A percentile compares a stretch with the other conserved stretches of the same genome.
phyloP scores from a whole-genome alignment of 2,329 filamentous ascomycete species.

The Escovopsis sp. region DNA sequence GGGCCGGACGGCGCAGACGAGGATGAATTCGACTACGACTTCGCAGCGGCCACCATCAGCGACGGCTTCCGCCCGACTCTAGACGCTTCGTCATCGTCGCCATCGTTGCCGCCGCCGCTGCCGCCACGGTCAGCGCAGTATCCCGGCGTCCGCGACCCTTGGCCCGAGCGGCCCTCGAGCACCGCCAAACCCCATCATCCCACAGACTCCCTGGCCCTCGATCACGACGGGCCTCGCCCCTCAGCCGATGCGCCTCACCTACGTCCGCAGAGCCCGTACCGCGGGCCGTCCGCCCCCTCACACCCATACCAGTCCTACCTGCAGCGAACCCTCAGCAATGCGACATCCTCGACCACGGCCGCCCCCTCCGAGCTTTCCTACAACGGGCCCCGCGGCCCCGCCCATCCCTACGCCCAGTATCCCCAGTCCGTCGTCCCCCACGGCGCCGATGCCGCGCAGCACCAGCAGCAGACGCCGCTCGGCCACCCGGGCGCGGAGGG shows the following conservation, averaged over 20 bases:
- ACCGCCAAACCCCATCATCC: constrained; percentile 36
- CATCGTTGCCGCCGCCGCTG: not conserved
- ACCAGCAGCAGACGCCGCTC: constrained; percentile 38
- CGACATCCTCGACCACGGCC: constrained; percentile 51
- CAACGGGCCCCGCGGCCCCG: constrained; percentile 46
- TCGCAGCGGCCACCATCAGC: constrained; percentile 35
- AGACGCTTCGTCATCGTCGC: constrained; percentile 5
- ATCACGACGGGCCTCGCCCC: constrained; percentile 31
- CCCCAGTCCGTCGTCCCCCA: constrained; percentile 53
- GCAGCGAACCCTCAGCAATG: constrained; percentile 54
- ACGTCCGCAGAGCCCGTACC: constrained; percentile 48
- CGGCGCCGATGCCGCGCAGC: constrained; percentile 29
- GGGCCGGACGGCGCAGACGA: constrained; percentile 20
- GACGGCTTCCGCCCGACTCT: constrained; percentile 33
- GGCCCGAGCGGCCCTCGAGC: constrained; percentile 33
- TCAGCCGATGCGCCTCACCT: constrained; percentile 23
- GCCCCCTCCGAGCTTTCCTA: constrained; percentile 24
- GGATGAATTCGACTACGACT: constrained; percentile 34
- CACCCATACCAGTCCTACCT: constrained; percentile 78
- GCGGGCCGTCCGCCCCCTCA: constrained; percentile 57
- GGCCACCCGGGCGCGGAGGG: constrained; percentile 54
- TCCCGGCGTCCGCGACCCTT: constrained; percentile 4
- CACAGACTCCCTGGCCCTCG: constrained; percentile 35
- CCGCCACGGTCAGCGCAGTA: constrained; percentile 5
- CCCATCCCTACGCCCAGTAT: constrained; percentile 80